Conservation (phyloP, 176 grass and related monocot genomes). For the Eragrostis curvula region DNA sequence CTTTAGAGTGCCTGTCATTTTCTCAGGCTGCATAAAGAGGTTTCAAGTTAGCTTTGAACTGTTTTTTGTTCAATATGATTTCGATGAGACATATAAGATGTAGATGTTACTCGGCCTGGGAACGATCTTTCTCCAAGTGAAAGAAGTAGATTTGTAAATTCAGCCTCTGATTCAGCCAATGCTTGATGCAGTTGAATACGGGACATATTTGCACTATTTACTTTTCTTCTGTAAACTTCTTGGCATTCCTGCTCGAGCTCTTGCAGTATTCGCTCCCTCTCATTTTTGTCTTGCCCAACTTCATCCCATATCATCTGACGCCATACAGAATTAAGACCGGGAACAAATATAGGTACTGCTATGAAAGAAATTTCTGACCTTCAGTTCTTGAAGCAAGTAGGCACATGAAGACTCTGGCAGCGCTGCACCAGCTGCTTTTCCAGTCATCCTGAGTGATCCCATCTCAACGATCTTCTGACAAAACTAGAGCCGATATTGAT, state of each 20-base stretch:
- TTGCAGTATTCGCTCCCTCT: slow-evolving; percentile 74
- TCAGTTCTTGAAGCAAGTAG: slow-evolving; percentile 92
- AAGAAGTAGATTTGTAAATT: slow-evolving; percentile 93
- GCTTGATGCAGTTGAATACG: slow-evolving; percentile 91
- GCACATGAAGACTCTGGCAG: slow-evolving; percentile 79
- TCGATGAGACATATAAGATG: not conserved
- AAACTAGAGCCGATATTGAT: slow-evolving; percentile 20
- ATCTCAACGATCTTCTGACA: slow-evolving; percentile 48
- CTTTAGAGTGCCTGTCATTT: slow-evolving; percentile 81
- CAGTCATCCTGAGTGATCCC: slow-evolving; percentile 71
- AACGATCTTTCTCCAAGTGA: slow-evolving; percentile 97
- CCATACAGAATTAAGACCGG: slow-evolving; percentile 14
- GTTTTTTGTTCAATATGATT: slow-evolving; percentile 15
- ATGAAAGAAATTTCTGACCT: slow-evolving; percentile 54
- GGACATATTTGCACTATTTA: slow-evolving; percentile 80
- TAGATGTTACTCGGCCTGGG: slow-evolving; percentile 64
- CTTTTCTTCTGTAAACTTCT: slow-evolving; percentile 91
- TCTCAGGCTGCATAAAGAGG: slow-evolving; percentile 73
- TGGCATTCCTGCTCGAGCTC: slow-evolving; percentile 85
- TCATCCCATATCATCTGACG: slow-evolving; percentile 97
- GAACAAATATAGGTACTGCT: slow-evolving; percentile 8
- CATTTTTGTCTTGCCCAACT: slow-evolving; percentile 76
- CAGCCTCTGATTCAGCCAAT: slow-evolving; percentile 89
- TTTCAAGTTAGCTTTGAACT: slow-evolving; percentile 44
- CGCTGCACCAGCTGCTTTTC: slow-evolving; percentile 39